Evolutionary conservation across 768 basidiomycete species (phyloP), one percentile per base, ranked within the genome.

Genomic region (Xerocomellus chrysenteron): DNA sequence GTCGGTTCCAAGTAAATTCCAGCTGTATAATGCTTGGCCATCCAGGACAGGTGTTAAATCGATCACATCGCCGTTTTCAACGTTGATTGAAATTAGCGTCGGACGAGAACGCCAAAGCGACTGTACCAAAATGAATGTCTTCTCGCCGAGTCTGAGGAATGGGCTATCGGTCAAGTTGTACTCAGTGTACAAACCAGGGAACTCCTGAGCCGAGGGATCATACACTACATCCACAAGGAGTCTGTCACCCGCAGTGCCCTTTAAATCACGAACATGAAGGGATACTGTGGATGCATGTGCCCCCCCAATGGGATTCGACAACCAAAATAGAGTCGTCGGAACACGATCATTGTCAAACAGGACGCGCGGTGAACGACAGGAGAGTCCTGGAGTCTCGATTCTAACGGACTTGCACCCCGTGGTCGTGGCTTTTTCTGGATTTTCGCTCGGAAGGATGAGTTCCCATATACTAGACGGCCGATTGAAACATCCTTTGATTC

Each of bases 111-210:
- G 78, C 82, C 82, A 86, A 19, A 74, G 66, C 0, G 84, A 83
- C 17, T 78, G 73, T 4, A 78, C 64, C n/a, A 82, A 68, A 16
- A 68, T 1, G 16, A 37, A 63, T 11, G 56, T 51, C 47, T 51
- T 59, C 10, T 43, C 55, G 11, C 50, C 54, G 32, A 61, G 35
- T 12, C 24, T 57, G 17, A 86, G 53, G 61, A 80, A 80, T 0
- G 82, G 78, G 2, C 65, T 67, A 1, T 72, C 40, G 0, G 78
- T 68, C 17, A 88, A 70, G 57, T 77, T 79, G 55, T 72, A 76
- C n/a, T 80, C 74, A 5, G 81, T 75, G 59, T 83, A 90, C 2
- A 90, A 69, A 0, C 88, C 88, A 0, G 87, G 88, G 67, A 88
- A 90, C 0, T 72, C 76, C 36, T 65, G 65, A 3, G 58, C 37